Evolutionary conservation across 768 basidiomycete species (phyloP).

Genomic region (Panaeolus cyanescens): DNA sequence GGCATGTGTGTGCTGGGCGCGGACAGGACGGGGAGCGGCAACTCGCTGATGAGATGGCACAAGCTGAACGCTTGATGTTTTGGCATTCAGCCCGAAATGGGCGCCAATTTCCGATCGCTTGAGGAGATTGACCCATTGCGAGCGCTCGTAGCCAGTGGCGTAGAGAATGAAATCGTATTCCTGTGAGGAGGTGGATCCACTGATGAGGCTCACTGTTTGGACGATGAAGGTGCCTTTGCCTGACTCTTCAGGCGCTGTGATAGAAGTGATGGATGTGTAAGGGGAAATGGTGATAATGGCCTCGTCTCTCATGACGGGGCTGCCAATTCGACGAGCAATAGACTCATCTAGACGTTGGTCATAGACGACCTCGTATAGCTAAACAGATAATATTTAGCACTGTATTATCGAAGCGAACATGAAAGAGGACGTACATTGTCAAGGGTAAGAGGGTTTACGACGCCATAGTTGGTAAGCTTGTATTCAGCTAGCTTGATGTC

Average conservation of each 20-base stretch:
- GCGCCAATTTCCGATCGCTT: constrained; percentile 39
- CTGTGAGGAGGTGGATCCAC: constrained; percentile 27
- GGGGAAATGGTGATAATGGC: constrained; percentile 38
- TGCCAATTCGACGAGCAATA: constrained; percentile 35
- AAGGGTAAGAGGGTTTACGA: constrained; percentile 51
- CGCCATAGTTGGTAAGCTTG: constrained; percentile 53
- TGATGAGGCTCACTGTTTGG: constrained; percentile 38
- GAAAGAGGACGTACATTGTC: constrained; percentile 31
- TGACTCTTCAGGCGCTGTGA: constrained; percentile 9
- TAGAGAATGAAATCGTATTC: constrained; percentile 51
- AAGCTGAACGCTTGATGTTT: constrained; percentile 23
- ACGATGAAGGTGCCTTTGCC: constrained; percentile 15
- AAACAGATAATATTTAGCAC: background rate
- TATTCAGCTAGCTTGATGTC: constrained; percentile 43
- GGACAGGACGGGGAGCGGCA: constrained; percentile 12
- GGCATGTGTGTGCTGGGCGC: constrained; percentile 10
- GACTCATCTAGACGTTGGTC: constrained; percentile 47
- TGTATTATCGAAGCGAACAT: background rate
- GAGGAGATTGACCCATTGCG: constrained; percentile 46
- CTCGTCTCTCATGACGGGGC: constrained; percentile 10
- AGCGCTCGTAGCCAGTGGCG: constrained; percentile 56
- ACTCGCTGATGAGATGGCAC: constrained; percentile 19
- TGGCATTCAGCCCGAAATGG: constrained; percentile 33
- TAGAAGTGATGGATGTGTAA: constrained; percentile 37
- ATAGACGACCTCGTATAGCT: constrained; percentile 55